Evolutionary conservation across 1,284 basidiomycete species (phyloP), one percentile per base, ranked within the genome.

Genomic region (Puccinia hordei): DNA sequence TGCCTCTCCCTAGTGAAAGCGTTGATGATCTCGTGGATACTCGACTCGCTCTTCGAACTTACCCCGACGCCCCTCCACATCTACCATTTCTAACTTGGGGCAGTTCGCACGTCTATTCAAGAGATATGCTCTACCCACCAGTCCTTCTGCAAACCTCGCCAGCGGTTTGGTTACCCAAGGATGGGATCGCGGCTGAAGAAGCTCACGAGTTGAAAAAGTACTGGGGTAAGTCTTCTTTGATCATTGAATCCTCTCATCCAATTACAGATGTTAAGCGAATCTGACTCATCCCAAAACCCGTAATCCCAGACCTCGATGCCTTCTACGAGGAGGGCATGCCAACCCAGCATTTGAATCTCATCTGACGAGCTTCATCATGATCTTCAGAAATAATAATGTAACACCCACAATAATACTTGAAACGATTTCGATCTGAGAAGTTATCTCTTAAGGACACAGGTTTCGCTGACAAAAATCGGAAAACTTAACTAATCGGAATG

Each of bases 291-390:
- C 59, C 27, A 59, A 38, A n/a, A 27, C 8, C 30, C 51, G 2
- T 66, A 19, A 22, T 49, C 33, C 33, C 44, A 76, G 74, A 76
- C 33, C 38, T 66, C 13, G 74, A 76, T 33, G 74, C 74, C 24
- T 63, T 76, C n/a, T 76, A 76, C n/a, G 61, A 76, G 38, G 74
- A 76, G 46, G 57, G 59, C 19, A 66, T 76, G 10, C 63, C 74
- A 12, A 76, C 61, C 41, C 44, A 76, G 22, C 17, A 63, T 22
- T 46, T 76, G 5, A 76, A 76, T 46, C 46, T 76, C 22, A 13
- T 44, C 57, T 76, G 51, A 41, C n/a, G 38, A 41, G 12, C 4
- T 41, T 41, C 38, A 41, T 41, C 38, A 41, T 12, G 38, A 41
- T 41, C 12, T 41, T 12, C 6, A 41, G 38, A 41, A 41, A 41